Evolutionary conservation across 768 basidiomycete species (phyloP), one percentile per base, ranked within the genome.

Genomic region (Tylopilus sp.): DNA sequence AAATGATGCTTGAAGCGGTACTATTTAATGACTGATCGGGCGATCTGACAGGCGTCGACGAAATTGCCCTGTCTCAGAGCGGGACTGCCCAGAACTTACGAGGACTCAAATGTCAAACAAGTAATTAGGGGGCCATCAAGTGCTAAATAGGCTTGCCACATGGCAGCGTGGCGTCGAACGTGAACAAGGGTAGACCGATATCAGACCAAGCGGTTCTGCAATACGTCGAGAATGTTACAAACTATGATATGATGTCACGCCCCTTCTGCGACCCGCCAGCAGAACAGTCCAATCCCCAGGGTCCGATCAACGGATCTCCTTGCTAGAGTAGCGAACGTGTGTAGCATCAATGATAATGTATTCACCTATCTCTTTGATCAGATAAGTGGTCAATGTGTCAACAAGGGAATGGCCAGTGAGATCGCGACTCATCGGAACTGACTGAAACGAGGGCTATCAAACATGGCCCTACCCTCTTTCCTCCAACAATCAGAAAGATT

Each of bases 381-480:
- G n/a, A n/a, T n/a, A n/a, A n/a, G n/a, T n/a, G n/a, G n/a, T n/a
- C n/a, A n/a, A n/a, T 26, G 26, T 26, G 26, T 25, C 22, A 25
- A n/a, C 43, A 51, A 31, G 26, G 17, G 22, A 36, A 11, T 25
- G 10, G 35, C 36, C 12, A 26, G 22, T 31, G 30, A 13, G 21
- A n/a, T 3, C 8, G 12, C 18, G 43, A 23, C 22, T 22, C 36
- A 12, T 50, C 21, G 6, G 15, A 40, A 45, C n/a, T 22, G 22
- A 40, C 28, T 35, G 48, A 48, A 36, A 52, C 46, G 44, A 31
- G 30, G 31, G 33, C 23, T 46, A 59, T 45, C 46, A 31, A 20
- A 26, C 23, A 33, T 44, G 25, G 20, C 40, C 21, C 40, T 25
- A 45, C 44, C 22, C 47, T 26, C 33, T 23, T 39, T 20, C 20